phyloP scores from a whole-genome alignment of 2,329 filamentous ascomycete genomes.

The Huntiella omanensis region DNA sequence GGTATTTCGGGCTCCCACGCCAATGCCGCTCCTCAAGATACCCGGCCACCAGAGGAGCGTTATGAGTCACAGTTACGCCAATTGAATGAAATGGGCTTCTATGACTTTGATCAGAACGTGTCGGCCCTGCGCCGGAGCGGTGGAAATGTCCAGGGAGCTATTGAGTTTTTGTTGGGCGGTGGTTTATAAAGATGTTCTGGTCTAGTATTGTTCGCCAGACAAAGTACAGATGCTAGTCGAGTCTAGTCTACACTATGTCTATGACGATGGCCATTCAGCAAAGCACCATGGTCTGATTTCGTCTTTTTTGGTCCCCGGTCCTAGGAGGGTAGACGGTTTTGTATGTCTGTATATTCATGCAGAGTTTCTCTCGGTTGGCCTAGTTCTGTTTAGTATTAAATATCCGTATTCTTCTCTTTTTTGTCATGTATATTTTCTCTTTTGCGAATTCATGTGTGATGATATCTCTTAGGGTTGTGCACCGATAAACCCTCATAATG shows the following conservation, averaged over 20 bases:
- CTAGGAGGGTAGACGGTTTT: no score
- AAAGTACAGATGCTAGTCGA: no score
- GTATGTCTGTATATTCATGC: no score
- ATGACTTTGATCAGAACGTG: slow-evolving; percentile 86
- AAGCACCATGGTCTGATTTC: no score
- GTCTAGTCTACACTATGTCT: no score
- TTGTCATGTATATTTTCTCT: background rate
- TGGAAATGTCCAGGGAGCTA: slow-evolving; percentile 82
- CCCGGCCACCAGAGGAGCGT: slow-evolving; percentile 75
- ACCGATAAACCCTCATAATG: no score
- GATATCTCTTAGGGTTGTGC: background rate
- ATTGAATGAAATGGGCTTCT: slow-evolving; percentile 98
- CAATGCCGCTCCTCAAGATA: slow-evolving; percentile 47
- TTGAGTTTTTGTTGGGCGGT: slow-evolving; percentile 48
- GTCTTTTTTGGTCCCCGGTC: no score
- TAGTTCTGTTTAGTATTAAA: background rate
- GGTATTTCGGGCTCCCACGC: slow-evolving; percentile 6
- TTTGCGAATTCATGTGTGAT: background rate
- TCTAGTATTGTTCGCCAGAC: background rate
- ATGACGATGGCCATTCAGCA: no score
- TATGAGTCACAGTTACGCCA: slow-evolving; percentile 82
- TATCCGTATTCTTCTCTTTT: background rate
- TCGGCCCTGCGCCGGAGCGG: slow-evolving; percentile 73
- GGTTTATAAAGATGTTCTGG: background rate
- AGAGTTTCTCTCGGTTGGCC: no score